Evolutionary conservation across 306 rosid genomes (phyloP), one percentile per base, ranked within the genome.

Genomic region (Sphenostylis stenocarpa): DNA sequence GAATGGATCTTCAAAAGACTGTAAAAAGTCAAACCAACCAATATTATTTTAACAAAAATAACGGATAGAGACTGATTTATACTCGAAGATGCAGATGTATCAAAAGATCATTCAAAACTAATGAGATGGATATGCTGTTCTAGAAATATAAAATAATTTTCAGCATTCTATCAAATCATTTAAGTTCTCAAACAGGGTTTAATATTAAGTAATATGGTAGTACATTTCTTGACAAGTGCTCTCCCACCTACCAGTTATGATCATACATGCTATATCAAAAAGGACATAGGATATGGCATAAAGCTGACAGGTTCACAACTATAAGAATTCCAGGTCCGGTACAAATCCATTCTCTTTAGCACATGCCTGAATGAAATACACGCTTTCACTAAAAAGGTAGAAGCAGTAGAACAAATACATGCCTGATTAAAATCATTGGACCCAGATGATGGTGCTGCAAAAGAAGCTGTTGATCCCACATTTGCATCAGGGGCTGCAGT

Each of bases 1-100:
- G 85, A 96, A 96, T 64, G 99, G 96, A 83, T 96, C 97, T 68
- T 80, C 96, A 86, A 86, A 89, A 29, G 88, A 56, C 97, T 95
- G 87, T 86, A 38, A 73, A 57, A 86, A 69, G 66, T 69, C 51
- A 28, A 55, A 68, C 67, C 34, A 72, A 53, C 61, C 73, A 28
- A 72, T 45, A 77, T 70, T 77, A 49, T 76, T 53, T 76, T 17
- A 55, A 76, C 48, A 71, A 38, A 55, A 73, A 38, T 33, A 53
- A 77, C 44, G 61, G 11, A 64, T 3, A 67, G 20, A 17, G 21
- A 38, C 63, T 17, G 38, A 53, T 77, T 36, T 55, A 43, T 12
- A 56, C 23, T 58, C 34, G 4, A 60, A 38, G 69, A 39, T 41
- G 36, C 45, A 58, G 26, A 73, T 44, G 64, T 45, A 70, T 55